Evolutionary conservation across 768 basidiomycete species (phyloP).

Genomic region (Cystofilobasidium capitatum): DNA sequence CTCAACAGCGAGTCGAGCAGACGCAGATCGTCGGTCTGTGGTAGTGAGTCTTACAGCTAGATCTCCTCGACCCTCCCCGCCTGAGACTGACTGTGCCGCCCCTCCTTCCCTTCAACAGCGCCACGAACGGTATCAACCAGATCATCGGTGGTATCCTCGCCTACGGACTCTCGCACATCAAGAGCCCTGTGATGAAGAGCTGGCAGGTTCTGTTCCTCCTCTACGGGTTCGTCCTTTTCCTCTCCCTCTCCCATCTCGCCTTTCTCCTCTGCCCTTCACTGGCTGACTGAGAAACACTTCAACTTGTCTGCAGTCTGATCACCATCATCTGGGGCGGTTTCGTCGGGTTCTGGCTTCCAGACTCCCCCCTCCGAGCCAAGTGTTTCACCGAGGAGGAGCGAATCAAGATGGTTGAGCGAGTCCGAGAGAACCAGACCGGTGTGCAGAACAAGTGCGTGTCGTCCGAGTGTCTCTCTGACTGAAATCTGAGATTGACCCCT

Average conservation of each 20-base stretch:
- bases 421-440: conserved; percentile 49
- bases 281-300: too few species aligned
- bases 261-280: too few species aligned
- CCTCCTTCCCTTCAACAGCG: conserved; percentile 9
- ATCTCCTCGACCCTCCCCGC: too few species aligned
- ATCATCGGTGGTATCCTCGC: conserved; percentile 47
- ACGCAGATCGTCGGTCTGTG: conserved; percentile 39
- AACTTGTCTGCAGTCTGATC: conserved; percentile 33
- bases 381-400: conserved; percentile 47
- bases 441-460: conserved; percentile 38
- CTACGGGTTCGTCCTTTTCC: neutral
- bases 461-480: neutral
- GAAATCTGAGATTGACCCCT: too few species aligned
- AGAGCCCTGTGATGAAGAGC: conserved; percentile 43
- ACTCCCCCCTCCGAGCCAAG: conserved; percentile 33
- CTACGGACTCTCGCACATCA: conserved; percentile 47
- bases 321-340: conserved; percentile 48
- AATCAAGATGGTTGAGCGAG: conserved; percentile 47
- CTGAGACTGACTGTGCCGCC: too few species aligned
- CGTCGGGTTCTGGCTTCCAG: conserved; percentile 47
- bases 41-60: too few species aligned
- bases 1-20: conserved; percentile 48
- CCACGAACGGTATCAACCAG: conserved; percentile 30
- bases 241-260: too few species aligned
- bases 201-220: conserved; percentile 47